Evolutionary conservation across 441 rosid genomes (phyloP).

Genomic region (Erodium chrysanthum): DNA sequence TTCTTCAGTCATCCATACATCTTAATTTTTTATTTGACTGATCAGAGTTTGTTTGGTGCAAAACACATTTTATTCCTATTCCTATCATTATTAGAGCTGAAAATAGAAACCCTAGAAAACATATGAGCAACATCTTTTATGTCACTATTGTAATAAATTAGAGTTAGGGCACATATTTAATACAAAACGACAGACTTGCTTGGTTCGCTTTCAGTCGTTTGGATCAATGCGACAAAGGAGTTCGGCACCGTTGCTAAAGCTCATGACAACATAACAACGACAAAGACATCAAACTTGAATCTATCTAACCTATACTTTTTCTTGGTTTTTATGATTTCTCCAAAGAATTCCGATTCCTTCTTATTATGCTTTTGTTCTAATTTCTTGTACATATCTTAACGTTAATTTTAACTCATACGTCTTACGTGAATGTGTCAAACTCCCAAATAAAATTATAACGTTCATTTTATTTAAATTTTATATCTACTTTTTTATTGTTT

Average conservation of each 20-base stretch:
- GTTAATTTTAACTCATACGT: background rate
- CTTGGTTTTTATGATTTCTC: background rate
- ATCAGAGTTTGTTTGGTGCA: too few relatives aligned
- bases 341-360: background rate
- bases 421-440: background rate
- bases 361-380: background rate
- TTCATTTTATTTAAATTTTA: too few relatives aligned
- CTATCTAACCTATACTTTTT: background rate
- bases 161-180: background rate
- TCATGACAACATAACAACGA: conserved; percentile 11
- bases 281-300: conserved; percentile 1
- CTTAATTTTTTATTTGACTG: too few relatives aligned
- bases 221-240: conserved; percentile 23
- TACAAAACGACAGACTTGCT: conserved; percentile 23
- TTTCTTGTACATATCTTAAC: background rate
- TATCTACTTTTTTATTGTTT: too few relatives aligned
- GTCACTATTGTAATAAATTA: conserved; percentile 4
- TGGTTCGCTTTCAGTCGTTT: conserved; percentile 22
- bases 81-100: background rate
- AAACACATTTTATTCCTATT: too few relatives aligned
- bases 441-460: too few relatives aligned
- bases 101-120: conserved; percentile 20
- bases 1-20: too few relatives aligned
- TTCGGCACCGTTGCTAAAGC: conserved; percentile 22
- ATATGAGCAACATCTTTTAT: conserved; percentile 20